These are phyloP conservation scores for Erodium texanum DNA, from an alignment of 441 rosid species.

Conservation along the genomic window DNA sequence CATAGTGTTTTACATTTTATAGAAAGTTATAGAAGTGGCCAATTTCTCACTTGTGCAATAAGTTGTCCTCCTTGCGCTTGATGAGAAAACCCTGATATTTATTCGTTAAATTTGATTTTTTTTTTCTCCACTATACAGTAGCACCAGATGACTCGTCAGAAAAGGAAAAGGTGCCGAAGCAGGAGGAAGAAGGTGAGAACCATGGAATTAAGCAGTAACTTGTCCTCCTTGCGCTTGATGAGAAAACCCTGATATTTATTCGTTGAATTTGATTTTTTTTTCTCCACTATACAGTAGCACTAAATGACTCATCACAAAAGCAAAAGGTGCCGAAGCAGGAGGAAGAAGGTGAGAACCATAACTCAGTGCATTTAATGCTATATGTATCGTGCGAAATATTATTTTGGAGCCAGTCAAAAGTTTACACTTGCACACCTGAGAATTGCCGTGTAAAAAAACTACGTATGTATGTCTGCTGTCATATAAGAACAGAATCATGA, in stretches of 20 bases:
- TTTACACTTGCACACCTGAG: not conserved
- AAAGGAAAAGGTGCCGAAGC: conserved; percentile 30
- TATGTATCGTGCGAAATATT: not conserved
- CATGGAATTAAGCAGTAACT: not conserved
- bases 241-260: not conserved
- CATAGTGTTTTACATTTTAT: not conserved
- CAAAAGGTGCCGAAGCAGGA: conserved; percentile 31
- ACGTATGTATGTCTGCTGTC: not conserved
- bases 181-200: conserved; percentile 35
- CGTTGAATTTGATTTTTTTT: conserved; percentile 17
- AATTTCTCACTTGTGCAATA: not conserved
- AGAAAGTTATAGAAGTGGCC: not conserved
- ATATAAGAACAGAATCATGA: not conserved
- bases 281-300: conserved; percentile 22
- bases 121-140: conserved; percentile 20
- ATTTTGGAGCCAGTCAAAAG: not conserved
- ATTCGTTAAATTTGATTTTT: conserved; percentile 14
- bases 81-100: not conserved
- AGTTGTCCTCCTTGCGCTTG: not conserved
- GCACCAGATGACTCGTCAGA: conserved; percentile 30
- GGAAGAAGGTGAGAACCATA: conserved; percentile 35
- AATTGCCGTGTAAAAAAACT: not conserved
- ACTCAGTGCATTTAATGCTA: conserved; percentile 15
- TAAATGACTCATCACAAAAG: conserved; percentile 27
- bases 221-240: not conserved